phyloP scores from a whole-genome alignment of 345 rosid species.

The Zanthoxylum bungeanum region DNA sequence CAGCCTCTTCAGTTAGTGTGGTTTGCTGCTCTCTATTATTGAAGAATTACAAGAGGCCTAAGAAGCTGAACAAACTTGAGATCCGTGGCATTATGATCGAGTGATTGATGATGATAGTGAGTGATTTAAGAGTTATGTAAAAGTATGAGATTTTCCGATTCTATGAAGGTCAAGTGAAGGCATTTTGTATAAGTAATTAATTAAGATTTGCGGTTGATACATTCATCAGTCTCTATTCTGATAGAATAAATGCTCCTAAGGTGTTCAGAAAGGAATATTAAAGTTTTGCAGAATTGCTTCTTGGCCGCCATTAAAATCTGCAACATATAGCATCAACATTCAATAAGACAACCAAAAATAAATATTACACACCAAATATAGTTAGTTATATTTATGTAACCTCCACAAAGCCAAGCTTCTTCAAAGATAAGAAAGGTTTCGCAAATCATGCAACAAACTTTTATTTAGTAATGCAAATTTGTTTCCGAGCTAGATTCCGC shows the following conservation, averaged over 20 bases:
- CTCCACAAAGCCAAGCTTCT: neutral
- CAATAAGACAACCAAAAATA: neutral
- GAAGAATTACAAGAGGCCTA: constrained; percentile 69
- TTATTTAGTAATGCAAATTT: constrained; percentile 36
- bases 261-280: no score
- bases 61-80: constrained; percentile 53
- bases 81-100: constrained; percentile 54
- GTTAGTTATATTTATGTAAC: no score
- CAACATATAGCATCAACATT: neutral
- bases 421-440: neutral
- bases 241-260: no score
- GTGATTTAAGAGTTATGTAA: no score
- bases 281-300: neutral
- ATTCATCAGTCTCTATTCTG: no score
- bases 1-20: constrained; percentile 93
- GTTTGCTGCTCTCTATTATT: constrained; percentile 85
- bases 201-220: no score
- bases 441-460: constrained; percentile 1
- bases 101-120: constrained; percentile 22
- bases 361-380: no score
- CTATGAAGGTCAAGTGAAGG: neutral
- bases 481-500: constrained; percentile 28
- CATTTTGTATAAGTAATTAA: neutral
- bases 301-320: neutral
- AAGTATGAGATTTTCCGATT: neutral